phyloP scores from a whole-genome alignment of 2,329 filamentous ascomycete species.

The Pyricularia sp. region DNA sequence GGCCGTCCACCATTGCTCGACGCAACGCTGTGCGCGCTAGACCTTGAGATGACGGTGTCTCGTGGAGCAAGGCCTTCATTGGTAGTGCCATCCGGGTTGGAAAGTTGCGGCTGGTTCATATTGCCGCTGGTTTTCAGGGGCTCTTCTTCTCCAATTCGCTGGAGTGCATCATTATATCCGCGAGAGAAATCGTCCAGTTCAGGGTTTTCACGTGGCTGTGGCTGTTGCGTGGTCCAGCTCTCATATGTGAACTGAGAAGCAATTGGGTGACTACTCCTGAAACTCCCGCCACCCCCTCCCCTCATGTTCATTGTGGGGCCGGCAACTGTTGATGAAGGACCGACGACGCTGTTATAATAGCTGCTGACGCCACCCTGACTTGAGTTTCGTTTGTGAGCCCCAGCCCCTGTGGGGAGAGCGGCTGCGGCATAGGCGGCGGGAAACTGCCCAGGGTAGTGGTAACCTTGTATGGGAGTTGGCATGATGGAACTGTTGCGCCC shows the following conservation, averaged over 20 bases:
- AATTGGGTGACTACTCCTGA: slow-evolving; percentile 1
- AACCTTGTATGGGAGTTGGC: slow-evolving; percentile 9
- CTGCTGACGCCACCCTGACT: neutral
- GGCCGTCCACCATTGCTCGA: slow-evolving; percentile 19
- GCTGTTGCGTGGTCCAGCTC: neutral
- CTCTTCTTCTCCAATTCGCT: slow-evolving; percentile 26
- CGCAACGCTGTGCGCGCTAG: neutral
- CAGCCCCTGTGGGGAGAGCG: slow-evolving; percentile 4
- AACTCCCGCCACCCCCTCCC: slow-evolving; percentile 13
- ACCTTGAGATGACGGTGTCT: slow-evolving; percentile 1
- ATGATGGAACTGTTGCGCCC: neutral
- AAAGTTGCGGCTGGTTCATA: neutral
- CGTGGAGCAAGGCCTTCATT: slow-evolving; percentile 7
- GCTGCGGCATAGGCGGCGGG: slow-evolving; percentile 13
- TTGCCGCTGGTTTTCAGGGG: slow-evolving; percentile 16
- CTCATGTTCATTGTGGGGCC: slow-evolving; percentile 11
- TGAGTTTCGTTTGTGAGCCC: slow-evolving; percentile 4
- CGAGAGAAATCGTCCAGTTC: slow-evolving; percentile 37
- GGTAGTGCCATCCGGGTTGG: slow-evolving; percentile 5
- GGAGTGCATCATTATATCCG: slow-evolving; percentile 30
- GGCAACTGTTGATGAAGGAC: slow-evolving; percentile 5
- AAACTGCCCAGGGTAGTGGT: slow-evolving; percentile 14
- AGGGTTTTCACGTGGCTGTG: slow-evolving; percentile 11
- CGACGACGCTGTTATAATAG: slow-evolving; percentile 7
- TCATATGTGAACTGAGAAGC: neutral